Percentiles rank a stretch among this genome's conserved stretches.
phyloP scores from a whole-genome alignment of 371 early-diverging fungal species.

The Blakeslea trispora region DNA sequence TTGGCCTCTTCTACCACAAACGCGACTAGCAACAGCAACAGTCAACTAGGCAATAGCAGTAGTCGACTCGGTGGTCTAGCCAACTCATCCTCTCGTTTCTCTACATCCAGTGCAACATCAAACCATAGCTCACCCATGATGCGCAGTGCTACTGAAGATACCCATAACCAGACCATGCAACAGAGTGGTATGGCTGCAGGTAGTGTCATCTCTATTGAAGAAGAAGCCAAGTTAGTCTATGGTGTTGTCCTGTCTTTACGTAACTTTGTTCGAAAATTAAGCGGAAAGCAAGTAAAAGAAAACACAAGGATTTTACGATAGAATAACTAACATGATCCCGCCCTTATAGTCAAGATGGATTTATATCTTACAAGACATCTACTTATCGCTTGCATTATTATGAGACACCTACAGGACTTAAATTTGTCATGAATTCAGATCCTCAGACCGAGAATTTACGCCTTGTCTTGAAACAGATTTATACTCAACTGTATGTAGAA shows the following conservation, averaged over 20 bases:
- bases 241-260: slow-evolving; percentile 88
- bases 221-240: slow-evolving; percentile 92
- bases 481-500: slow-evolving; percentile 88
- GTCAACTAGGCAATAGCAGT: slow-evolving; percentile 32
- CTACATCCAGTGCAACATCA: slow-evolving; percentile 42
- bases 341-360: slow-evolving; percentile 73
- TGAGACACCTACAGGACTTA: slow-evolving; percentile 84
- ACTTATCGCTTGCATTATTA: slow-evolving; percentile 90
- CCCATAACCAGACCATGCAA: slow-evolving; percentile 28
- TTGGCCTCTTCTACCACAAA: slow-evolving; percentile 7
- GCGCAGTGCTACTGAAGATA: slow-evolving; percentile 28
- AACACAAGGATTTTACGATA: background rate
- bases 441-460: slow-evolving; percentile 68
- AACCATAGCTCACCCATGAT: slow-evolving; percentile 26
- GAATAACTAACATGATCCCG: background rate
- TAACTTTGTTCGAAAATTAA: slow-evolving; percentile 84
- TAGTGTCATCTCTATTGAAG: slow-evolving; percentile 72
- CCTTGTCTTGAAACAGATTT: slow-evolving; percentile 76
- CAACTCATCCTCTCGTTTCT: slow-evolving; percentile 37
- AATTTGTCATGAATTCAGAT: slow-evolving; percentile 87
- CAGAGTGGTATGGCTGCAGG: slow-evolving; percentile 52
- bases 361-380: slow-evolving; percentile 79
- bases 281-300: slow-evolving; percentile 36
- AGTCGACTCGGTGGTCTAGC: slow-evolving; percentile 34
- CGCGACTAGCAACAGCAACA: slow-evolving; percentile 29